These are phyloP conservation scores for Euryodendron excelsum DNA, from an alignment of 148 eudicot genomes.

Conservation along the genomic window DNA sequence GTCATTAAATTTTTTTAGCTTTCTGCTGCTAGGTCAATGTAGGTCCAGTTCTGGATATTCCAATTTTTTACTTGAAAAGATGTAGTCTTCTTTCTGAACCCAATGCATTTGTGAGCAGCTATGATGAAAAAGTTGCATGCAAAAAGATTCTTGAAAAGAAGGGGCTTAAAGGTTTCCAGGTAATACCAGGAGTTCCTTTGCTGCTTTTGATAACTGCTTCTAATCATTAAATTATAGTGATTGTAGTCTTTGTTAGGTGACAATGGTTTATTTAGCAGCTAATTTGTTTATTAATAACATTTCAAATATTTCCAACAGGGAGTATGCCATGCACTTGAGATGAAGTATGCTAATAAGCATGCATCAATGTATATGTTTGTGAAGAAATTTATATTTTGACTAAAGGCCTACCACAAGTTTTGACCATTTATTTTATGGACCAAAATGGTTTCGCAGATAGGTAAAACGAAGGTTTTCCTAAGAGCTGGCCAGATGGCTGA, in stretches of 20 bases:
- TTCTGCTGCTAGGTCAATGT: neutral
- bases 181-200: slow-evolving; percentile 19
- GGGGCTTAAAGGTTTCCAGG: slow-evolving; percentile 91
- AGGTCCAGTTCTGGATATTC: neutral
- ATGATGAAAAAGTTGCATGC: slow-evolving; percentile 80
- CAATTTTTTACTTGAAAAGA: neutral
- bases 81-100: slow-evolving; percentile 8
- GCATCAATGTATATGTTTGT: neutral
- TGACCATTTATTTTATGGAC: slow-evolving; percentile 1
- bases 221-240: neutral
- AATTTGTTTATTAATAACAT: neutral
- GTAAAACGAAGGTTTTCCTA: slow-evolving; percentile 89
- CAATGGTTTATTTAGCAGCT: neutral
- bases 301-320: neutral
- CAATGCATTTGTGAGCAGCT: slow-evolving; percentile 43
- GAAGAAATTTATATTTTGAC: neutral
- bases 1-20: neutral
- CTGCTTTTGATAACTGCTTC: slow-evolving; percentile 3
- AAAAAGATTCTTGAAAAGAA: slow-evolving; percentile 77
- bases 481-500: slow-evolving; percentile 99
- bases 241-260: too few relatives aligned
- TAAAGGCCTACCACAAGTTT: neutral
- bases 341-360: slow-evolving; percentile 17
- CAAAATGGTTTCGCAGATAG: slow-evolving; percentile 54
- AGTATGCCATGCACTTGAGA: slow-evolving; percentile 16